Conservation (phyloP, 225 moss, liverwort and hornwort genomes). For the Rhytidiadelphus loreus region DNA sequence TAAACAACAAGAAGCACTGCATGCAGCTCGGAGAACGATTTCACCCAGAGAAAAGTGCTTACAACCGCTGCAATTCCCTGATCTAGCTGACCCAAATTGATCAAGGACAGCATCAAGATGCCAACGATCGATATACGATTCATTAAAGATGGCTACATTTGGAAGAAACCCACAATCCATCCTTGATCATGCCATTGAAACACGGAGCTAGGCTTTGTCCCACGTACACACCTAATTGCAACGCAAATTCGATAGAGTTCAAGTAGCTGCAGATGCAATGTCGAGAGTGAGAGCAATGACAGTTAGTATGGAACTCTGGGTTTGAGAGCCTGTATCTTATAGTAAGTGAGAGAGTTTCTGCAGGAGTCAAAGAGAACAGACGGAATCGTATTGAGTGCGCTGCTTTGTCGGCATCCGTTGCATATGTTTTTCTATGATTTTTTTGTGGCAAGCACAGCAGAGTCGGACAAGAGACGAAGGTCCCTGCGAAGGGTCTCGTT, state of each 20-base stretch:
- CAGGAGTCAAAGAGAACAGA: too few species aligned
- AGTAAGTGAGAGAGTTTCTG: not conserved
- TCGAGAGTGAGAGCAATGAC: not conserved
- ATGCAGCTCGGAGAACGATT: not conserved
- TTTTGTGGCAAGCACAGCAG: too few species aligned
- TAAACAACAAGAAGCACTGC: not conserved
- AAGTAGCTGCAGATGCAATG: not conserved
- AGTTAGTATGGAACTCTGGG: too few species aligned
- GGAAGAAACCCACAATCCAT: too few species aligned
- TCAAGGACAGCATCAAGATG: not conserved
- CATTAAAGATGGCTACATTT: not conserved
- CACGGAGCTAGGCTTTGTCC: not conserved
- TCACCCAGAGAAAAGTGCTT: not conserved
- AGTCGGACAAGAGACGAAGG: not conserved
- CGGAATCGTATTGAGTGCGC: not conserved
- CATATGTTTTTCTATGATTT: not conserved
- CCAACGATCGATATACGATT: fast-evolving
- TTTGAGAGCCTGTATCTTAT: too few species aligned
- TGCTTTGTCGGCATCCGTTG: not conserved
- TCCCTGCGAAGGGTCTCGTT: not conserved
- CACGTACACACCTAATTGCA: not conserved
- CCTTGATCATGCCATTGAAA: not conserved
- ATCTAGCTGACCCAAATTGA: not conserved
- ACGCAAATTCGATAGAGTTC: not conserved
- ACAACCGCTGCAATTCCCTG: not conserved